Base-by-base conservation (phyloP, 2,329 filamentous ascomycete genomes). In the Colletotrichum sp. region DNA sequence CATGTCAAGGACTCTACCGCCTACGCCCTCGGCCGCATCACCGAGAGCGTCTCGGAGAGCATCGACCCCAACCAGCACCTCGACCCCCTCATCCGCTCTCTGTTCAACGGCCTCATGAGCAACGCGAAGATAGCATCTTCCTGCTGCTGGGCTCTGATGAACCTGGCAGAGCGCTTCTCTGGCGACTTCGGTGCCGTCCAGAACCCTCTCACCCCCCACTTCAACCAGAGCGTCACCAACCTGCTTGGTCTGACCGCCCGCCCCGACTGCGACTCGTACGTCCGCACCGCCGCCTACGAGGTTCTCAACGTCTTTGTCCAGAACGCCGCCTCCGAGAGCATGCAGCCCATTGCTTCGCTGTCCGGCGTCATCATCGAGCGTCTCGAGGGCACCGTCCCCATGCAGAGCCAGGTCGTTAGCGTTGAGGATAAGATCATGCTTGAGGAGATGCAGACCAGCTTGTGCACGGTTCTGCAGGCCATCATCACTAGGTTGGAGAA, bases 141-240 rank as follows among this genome's bases (percentile, higher is more conserved):
- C 34, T 99, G 97, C 92, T 99, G 97, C 88, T 98, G 98, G 97
- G 96, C 97, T 36, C 88, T 99, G 79, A 99, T 99, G 95, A 99
- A 99, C 87, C 88, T 99, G 83, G 96, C 97, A 13, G 97, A 99
- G 83, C 94, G 96, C 77, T 99, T 99, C 83, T 95, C 96, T 34
- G 95, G 96, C 74, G 96, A 98, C 71, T 90, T 93, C 72, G 95
- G 95, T 66, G 94, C 93, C 76, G 81, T 89, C 57, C 89, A 93
- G 81, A 99, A 99, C 87, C 91, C 95, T 59, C 89, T 99, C 66
- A 98, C 96, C 3, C 92, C 93, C 77, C 95, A 98, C 87, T 99
- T 99, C 88, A 94, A 98, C 86, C 92, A 96, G 81, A 98, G 96
- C 83, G 94, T 99, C 75, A 92, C 92, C 81, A 95, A 95, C 76